Percentiles rank a stretch among this genome's conserved stretches.
These are phyloP conservation scores for Rhizopogon roseolus DNA, from an alignment of 768 basidiomycete genomes.

Conservation along the genomic window DNA sequence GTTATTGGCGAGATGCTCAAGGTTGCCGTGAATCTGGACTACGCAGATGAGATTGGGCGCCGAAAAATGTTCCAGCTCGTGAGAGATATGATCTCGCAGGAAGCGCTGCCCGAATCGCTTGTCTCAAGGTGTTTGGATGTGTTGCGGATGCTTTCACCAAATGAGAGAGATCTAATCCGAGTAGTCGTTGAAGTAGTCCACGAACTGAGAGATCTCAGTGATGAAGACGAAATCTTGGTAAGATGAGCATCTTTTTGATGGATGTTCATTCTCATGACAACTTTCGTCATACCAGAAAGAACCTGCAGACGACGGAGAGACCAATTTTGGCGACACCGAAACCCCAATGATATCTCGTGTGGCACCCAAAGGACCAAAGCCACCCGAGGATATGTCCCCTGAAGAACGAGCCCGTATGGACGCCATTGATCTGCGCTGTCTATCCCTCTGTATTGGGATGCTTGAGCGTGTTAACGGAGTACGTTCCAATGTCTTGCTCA, in stretches of 20 bases:
- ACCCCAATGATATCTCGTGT: constrained; percentile 18
- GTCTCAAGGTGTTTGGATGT: constrained; percentile 81
- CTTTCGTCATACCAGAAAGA: constrained; percentile 14
- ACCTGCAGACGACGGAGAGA: constrained; percentile 26
- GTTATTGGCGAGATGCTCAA: constrained; percentile 78
- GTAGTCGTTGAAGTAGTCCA: constrained; percentile 86
- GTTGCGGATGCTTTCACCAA: constrained; percentile 61
- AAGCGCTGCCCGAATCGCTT: constrained; percentile 62
- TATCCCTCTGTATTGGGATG: constrained; percentile 76
- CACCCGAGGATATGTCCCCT: constrained; percentile 41
- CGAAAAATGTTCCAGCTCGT: constrained; percentile 84
- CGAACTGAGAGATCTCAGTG: constrained; percentile 54
- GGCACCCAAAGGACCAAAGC: constrained; percentile 25
- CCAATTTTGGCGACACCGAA: constrained; percentile 28
- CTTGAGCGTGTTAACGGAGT: constrained; percentile 85
- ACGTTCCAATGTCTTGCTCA: constrained; percentile 19
- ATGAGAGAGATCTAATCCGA: constrained; percentile 81
- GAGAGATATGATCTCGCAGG: constrained; percentile 78
- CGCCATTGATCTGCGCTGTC: constrained; percentile 66
- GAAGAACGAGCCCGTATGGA: constrained; percentile 59
- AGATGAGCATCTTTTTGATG: background rate
- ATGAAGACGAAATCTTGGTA: constrained; percentile 35
- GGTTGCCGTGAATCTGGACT: constrained; percentile 78
- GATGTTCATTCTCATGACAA: background rate
- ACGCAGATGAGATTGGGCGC: constrained; percentile 87